Evolutionary conservation across 345 rosid genomes (phyloP).

Genomic region (Lepidium africanum): DNA sequence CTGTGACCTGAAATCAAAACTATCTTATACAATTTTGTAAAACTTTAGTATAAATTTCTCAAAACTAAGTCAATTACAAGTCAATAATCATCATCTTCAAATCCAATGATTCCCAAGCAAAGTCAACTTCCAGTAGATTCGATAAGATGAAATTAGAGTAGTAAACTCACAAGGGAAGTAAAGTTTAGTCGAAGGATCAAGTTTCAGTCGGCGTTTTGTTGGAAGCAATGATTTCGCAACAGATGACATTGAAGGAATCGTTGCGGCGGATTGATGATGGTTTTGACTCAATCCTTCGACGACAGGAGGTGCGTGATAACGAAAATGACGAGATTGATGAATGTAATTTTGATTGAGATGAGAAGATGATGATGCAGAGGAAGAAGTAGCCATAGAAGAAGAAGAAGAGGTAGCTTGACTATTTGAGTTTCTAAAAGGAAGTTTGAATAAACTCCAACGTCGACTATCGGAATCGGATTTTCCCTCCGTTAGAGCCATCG

Average conservation of each 20-base stretch:
- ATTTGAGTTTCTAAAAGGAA: conserved; percentile 51
- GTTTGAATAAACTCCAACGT: conserved; percentile 66
- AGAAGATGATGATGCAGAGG: conserved; percentile 6
- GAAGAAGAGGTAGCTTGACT: conserved; percentile 11
- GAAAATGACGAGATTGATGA: conserved; percentile 26
- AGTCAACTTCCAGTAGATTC: background rate
- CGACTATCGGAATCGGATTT: conserved; percentile 45
- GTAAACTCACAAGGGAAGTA: conserved; percentile 70
- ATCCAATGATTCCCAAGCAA: background rate
- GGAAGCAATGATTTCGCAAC: conserved; percentile 77
- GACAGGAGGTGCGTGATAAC: conserved; percentile 19
- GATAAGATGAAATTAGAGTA: background rate
- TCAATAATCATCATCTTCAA: background rate
- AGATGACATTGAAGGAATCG: conserved; percentile 50
- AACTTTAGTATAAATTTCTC: background rate
- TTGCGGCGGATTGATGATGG: conserved; percentile 18
- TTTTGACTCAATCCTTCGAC: conserved; percentile 42
- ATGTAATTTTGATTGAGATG: conserved; percentile 24
- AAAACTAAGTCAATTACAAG: background rate
- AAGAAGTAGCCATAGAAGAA: conserved; percentile 28
- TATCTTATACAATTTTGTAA: too few relatives aligned
- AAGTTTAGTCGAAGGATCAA: conserved; percentile 76
- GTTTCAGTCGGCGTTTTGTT: conserved; percentile 66
- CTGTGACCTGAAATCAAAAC: too few relatives aligned
- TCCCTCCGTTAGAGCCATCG: conserved; percentile 62